A percentile compares a stretch with the other conserved stretches of the same genome.
Evolutionary conservation across 495 filamentous ascomycete genomes (phyloP).

Genomic region (Chaetomidium leptoderma): DNA sequence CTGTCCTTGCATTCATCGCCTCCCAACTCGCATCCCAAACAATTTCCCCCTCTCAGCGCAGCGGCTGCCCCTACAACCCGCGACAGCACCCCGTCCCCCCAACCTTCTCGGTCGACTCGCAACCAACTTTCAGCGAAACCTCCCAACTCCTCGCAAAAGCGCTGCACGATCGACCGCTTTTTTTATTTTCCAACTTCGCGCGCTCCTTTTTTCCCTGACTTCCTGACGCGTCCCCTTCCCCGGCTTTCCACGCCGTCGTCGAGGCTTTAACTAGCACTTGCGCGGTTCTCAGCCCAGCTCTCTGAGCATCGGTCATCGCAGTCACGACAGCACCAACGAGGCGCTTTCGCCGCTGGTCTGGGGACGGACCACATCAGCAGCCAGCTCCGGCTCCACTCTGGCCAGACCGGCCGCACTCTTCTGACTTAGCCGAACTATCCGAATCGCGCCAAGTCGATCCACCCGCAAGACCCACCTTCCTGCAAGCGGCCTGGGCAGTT

Average conservation of each 20-base stretch:
- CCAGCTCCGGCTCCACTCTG: neutral
- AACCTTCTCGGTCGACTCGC: slow-evolving; percentile 23
- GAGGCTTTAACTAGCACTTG: slow-evolving; percentile 41
- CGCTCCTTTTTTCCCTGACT: slow-evolving; percentile 16
- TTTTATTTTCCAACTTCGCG: slow-evolving; percentile 18
- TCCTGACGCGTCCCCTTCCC: slow-evolving; percentile 18
- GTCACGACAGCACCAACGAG: slow-evolving; percentile 12
- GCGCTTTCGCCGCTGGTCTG: slow-evolving; percentile 20
- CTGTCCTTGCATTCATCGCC: slow-evolving; percentile 25
- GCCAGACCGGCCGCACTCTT: neutral
- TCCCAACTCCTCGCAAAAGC: slow-evolving; percentile 26
- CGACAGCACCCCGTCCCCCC: slow-evolving; percentile 31
- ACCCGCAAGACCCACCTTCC: slow-evolving; percentile 31
- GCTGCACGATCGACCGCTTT: slow-evolving; percentile 21
- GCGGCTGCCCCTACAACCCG: slow-evolving; percentile 33
- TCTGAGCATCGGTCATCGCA: slow-evolving; percentile 8
- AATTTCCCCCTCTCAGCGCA: slow-evolving; percentile 27
- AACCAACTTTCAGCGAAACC: slow-evolving; percentile 26
- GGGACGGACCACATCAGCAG: slow-evolving; percentile 31
- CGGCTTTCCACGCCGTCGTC: slow-evolving; percentile 18
- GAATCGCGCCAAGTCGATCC: slow-evolving; percentile 8
- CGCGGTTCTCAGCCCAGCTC: slow-evolving; percentile 23
- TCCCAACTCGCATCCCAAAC: slow-evolving; percentile 28
- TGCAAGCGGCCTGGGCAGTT: slow-evolving; percentile 24
- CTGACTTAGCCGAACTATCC: slow-evolving; percentile 16